Conservation (phyloP, 331 rosid species). For the Stylosanthes scabra region DNA sequence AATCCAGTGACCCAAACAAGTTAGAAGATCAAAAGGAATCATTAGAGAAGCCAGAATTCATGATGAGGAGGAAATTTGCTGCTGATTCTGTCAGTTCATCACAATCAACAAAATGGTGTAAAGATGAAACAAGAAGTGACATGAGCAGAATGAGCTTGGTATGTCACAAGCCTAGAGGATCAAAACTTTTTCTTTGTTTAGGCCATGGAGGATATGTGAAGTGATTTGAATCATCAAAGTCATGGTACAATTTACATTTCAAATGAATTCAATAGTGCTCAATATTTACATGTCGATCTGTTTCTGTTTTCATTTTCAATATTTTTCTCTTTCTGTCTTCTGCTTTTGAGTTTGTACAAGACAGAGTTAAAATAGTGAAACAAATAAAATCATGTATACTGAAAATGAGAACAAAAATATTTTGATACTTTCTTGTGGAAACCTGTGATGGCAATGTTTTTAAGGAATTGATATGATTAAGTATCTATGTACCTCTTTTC, state of each 20-base stretch:
- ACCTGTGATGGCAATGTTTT: conserved; percentile 12
- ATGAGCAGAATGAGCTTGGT: conserved; percentile 42
- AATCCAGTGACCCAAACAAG: conserved; percentile 32
- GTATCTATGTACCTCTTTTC: neutral
- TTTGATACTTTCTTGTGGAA: neutral
- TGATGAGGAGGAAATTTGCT: conserved; percentile 50
- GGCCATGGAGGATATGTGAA: conserved; percentile 44
- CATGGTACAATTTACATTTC: neutral
- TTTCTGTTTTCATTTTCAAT: too few relatives aligned
- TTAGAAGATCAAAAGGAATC: conserved; percentile 36
- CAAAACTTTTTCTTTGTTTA: conserved; percentile 55
- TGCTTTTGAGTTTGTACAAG: too few relatives aligned
- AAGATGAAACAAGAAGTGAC: conserved; percentile 42
- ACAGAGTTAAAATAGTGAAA: too few relatives aligned
- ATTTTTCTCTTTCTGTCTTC: too few relatives aligned
- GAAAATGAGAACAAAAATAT: too few relatives aligned
- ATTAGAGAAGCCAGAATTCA: conserved; percentile 38
- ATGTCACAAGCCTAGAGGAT: conserved; percentile 45
- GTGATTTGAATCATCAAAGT: conserved; percentile 29
- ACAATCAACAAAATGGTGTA: conserved; percentile 26
- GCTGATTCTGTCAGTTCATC: conserved; percentile 33
- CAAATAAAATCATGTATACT: too few relatives aligned
- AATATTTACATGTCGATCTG: too few relatives aligned
- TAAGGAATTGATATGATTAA: neutral
- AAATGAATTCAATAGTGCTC: too few relatives aligned